Evolutionary conservation across 139 green algal genomes (phyloP), one percentile per base, ranked within the genome.

Genomic region (Haematococcus sp.): DNA sequence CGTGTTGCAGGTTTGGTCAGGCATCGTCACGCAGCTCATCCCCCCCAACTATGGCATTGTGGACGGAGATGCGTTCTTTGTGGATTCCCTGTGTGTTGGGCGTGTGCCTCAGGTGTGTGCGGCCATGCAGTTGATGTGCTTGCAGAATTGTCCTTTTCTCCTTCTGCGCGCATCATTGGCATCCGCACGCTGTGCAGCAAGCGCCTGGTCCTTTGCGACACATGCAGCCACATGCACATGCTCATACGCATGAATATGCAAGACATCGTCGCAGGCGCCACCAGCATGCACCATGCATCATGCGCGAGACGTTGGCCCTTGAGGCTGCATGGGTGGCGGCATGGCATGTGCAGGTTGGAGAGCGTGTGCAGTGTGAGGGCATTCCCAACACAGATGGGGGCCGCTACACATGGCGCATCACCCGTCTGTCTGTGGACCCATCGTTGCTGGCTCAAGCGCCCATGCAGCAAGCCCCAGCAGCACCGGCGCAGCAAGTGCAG

Each of bases 31-130:
- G 1, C 76, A 87, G 76, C 59, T 89, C 31, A 87, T 91, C 19
- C 87, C 87, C 9, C 84, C 87, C 43, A 91, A 90, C 68, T 91
- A 91, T 20, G 84, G 84, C 40, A 89, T 91, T 34, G 77, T 91
- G 56, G 87, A 91, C 54, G 80, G 77, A 13, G 73, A 84, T 15
- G 70, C 84, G 0, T 91, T 90, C 55, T 91, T 88, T 67, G 74
- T 89, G 11, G 71, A 79, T 22, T 63, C 73, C 3, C 73, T 85
- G 30, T 78, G 87, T 1, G n/a, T 60, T 0, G 85, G 85, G 11
- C 27, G 44, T n/a, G 23, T 63, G 27, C 71, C 67, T 31, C 72
- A 74, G 77, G 63, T 68, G 22, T 66, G 9, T 40, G 9, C 4
- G 59, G n/a, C n/a, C n/a, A n/a, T n/a, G n/a, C n/a, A n/a, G n/a